A percentile compares a stretch with the other conserved stretches of the same genome.
Evolutionary conservation across 371 early-diverging fungal species (phyloP).

Genomic region (Apophysomyces elegans): DNA sequence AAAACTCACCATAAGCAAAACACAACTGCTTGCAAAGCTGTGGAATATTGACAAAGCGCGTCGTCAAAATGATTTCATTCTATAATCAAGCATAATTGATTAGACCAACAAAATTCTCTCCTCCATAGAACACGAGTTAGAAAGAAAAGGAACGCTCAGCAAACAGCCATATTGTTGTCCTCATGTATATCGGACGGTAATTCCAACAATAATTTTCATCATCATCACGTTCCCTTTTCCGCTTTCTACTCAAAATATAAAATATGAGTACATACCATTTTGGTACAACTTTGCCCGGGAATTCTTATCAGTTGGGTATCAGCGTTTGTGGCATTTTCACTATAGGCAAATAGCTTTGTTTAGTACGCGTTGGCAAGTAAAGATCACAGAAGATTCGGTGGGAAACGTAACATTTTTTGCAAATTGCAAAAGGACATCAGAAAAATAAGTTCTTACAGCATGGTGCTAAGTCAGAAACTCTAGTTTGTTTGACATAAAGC

Average conservation of each 20-base stretch:
- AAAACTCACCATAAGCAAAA: neutral
- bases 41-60: neutral
- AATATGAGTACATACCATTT: neutral
- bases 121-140: neutral
- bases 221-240: constrained; percentile 29
- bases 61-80: neutral
- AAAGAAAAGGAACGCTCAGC: constrained; percentile 27
- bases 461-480: constrained; percentile 56
- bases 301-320: too few species aligned
- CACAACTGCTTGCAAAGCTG: neutral
- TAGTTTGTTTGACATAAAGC: constrained; percentile 58
- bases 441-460: constrained; percentile 42
- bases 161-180: constrained; percentile 51
- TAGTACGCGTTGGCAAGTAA: neutral
- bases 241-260: neutral
- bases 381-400: neutral
- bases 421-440: constrained; percentile 38
- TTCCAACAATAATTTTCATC: constrained; percentile 51
- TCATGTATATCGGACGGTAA: constrained; percentile 52
- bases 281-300: neutral
- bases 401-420: neutral
- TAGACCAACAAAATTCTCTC: neutral
- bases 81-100: neutral
- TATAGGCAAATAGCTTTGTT: constrained; percentile 1
- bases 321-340: too few species aligned